Conservation (phyloP, 331 rosid genomes). For the Prunus yedoensis region DNA sequence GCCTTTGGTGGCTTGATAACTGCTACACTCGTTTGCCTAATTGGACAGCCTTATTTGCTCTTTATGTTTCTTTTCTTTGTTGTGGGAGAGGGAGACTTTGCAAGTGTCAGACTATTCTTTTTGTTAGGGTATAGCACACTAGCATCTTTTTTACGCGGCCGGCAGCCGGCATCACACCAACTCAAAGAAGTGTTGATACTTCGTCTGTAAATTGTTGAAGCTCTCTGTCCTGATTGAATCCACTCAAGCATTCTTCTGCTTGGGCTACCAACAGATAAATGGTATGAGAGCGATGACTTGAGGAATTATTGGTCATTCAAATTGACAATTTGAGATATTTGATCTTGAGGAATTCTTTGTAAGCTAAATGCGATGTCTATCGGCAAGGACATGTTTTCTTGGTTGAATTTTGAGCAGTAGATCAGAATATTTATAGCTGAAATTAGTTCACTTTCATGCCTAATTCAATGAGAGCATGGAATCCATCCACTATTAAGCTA, state of each 20-base stretch:
- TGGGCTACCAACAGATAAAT: background rate
- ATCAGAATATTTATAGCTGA: background rate
- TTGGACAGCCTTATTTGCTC: background rate
- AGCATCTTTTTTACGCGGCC: background rate
- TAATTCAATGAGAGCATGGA: too few species aligned
- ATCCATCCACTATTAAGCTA: too few species aligned
- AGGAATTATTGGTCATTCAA: background rate
- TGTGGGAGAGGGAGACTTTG: background rate
- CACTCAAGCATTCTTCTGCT: background rate
- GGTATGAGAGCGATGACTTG: background rate
- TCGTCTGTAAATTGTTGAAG: background rate
- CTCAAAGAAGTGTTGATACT: background rate
- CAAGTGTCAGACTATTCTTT: background rate
- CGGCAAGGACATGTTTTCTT: background rate
- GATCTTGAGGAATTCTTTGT: background rate
- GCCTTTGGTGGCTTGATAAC: constrained; percentile 8
- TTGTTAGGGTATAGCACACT: background rate
- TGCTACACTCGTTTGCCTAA: background rate
- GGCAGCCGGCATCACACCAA: background rate
- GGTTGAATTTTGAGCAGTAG: background rate
- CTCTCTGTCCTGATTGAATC: background rate
- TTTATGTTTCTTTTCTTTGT: background rate
- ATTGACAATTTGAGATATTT: background rate
- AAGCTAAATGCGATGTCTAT: background rate
- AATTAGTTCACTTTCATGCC: background rate